phyloP scores from a whole-genome alignment of 2,329 filamentous ascomycete species.

The Diaporthe amygdali region DNA sequence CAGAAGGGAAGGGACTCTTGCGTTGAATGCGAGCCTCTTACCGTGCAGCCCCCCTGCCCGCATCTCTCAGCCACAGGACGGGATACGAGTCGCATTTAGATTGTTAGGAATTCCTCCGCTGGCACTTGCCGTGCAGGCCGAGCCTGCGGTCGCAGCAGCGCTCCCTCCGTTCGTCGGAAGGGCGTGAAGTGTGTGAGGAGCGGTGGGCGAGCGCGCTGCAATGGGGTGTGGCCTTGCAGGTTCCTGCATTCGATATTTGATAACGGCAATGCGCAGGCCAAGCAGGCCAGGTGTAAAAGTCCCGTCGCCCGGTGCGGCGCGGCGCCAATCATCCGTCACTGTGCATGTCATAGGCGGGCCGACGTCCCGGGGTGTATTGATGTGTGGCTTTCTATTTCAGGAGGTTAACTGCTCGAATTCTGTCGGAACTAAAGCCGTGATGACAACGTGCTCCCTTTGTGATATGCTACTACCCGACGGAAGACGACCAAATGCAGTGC shows the following conservation, averaged over 20 bases:
- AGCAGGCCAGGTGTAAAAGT: neutral
- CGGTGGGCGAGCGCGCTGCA: neutral
- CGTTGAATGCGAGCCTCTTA: neutral
- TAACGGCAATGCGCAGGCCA: neutral
- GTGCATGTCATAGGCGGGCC: neutral
- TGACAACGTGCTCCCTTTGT: neutral
- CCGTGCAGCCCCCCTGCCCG: neutral
- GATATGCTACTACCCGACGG: neutral
- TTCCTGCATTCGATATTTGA: conserved; percentile 14
- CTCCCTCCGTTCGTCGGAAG: neutral
- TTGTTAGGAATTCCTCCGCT: neutral
- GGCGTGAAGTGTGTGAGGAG: neutral
- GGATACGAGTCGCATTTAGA: neutral
- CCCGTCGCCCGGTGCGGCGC: neutral
- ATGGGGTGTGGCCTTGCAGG: neutral
- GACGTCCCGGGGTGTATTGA: neutral
- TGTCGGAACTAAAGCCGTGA: neutral
- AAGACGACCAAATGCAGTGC: neutral
- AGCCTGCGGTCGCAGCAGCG: too few relatives aligned
- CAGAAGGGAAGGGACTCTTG: neutral
- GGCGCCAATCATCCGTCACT: neutral
- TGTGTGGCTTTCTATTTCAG: neutral
- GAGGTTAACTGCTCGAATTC: neutral
- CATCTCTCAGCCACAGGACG: neutral
- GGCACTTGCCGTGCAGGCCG: neutral